phyloP scores from a whole-genome alignment of 2,329 filamentous ascomycete genomes.

The Bipolaris sorokiniana region DNA sequence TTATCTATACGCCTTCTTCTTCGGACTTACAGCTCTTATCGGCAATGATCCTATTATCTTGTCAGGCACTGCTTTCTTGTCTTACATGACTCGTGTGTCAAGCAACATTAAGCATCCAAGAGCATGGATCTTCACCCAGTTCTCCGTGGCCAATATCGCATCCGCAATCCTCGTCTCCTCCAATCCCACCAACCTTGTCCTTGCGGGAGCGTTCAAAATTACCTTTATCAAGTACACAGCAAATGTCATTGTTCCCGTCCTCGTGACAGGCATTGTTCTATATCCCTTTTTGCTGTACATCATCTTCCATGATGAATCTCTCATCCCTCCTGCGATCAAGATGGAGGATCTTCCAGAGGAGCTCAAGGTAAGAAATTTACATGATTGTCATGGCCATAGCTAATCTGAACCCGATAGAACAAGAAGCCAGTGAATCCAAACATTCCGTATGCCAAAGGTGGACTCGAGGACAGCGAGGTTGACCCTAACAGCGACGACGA shows the following conservation, averaged over 20 bases:
- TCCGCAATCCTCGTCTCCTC: constrained; percentile 79
- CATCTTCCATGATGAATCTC: constrained; percentile 67
- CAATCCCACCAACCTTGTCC: constrained; percentile 77
- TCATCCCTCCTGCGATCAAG: constrained; percentile 70
- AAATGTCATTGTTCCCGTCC: constrained; percentile 77
- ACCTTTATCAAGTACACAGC: constrained; percentile 75
- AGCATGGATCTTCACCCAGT: constrained; percentile 76
- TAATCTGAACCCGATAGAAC: constrained; percentile 18
- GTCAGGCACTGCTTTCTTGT: constrained; percentile 74
- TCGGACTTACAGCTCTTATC: constrained; percentile 69
- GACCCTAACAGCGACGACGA: constrained; percentile 56
- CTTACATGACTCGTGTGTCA: constrained; percentile 78
- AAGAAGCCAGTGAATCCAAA: constrained; percentile 73
- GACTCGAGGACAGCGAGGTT: constrained; percentile 59
- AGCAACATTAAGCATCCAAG: constrained; percentile 73
- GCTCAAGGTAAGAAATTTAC: constrained; percentile 42
- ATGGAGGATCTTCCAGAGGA: constrained; percentile 71
- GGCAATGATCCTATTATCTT: constrained; percentile 79
- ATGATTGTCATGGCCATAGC: background rate
- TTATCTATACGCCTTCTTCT: constrained; percentile 77
- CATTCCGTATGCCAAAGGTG: constrained; percentile 68
- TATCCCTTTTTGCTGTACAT: constrained; percentile 75
- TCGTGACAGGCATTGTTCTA: constrained; percentile 69
- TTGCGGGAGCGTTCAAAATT: constrained; percentile 74
- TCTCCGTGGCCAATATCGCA: constrained; percentile 73